A percentile compares a stretch with the other conserved stretches of the same genome.
Conservation (phyloP, 2,329 filamentous ascomycete species). For the Microdochium paspali region DNA sequence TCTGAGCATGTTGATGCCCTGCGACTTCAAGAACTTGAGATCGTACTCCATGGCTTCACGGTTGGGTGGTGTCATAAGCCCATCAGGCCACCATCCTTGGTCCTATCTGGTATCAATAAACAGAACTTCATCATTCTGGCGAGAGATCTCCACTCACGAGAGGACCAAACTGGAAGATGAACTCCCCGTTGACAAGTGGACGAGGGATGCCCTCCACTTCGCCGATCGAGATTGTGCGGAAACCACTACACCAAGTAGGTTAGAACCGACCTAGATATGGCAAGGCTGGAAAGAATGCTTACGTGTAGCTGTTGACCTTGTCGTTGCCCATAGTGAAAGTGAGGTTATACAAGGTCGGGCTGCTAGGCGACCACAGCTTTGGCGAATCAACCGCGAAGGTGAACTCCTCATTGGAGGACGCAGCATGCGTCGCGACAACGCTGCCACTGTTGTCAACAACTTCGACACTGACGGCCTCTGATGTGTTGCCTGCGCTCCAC, state of each 20-base stretch:
- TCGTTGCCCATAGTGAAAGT: constrained; percentile 44
- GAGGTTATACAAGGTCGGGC: constrained; percentile 55
- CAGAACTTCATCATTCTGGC: neutral
- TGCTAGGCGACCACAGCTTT: constrained; percentile 55
- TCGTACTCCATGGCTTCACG: constrained; percentile 61
- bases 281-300: neutral
- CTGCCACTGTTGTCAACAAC: constrained; percentile 26
- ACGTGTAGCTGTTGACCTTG: constrained; percentile 50
- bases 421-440: constrained; percentile 31
- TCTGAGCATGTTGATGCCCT: constrained; percentile 62
- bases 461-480: constrained; percentile 21
- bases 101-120: too few relatives aligned
- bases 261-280: too few relatives aligned
- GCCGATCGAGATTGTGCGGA: constrained; percentile 52
- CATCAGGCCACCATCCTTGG: constrained; percentile 59
- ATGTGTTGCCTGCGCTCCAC: constrained; percentile 13
- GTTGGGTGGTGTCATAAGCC: constrained; percentile 55
- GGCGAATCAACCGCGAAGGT: constrained; percentile 44
- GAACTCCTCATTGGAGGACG: constrained; percentile 38
- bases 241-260: constrained; percentile 28
- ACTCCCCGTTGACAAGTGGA: constrained; percentile 59
- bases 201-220: constrained; percentile 48
- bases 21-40: constrained; percentile 49
- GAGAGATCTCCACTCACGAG: constrained; percentile 26
- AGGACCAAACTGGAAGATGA: constrained; percentile 58